Evolutionary conservation across 768 basidiomycete genomes (phyloP), one percentile per base, ranked within the genome.

Genomic region (Xerocomus spinulosus): DNA sequence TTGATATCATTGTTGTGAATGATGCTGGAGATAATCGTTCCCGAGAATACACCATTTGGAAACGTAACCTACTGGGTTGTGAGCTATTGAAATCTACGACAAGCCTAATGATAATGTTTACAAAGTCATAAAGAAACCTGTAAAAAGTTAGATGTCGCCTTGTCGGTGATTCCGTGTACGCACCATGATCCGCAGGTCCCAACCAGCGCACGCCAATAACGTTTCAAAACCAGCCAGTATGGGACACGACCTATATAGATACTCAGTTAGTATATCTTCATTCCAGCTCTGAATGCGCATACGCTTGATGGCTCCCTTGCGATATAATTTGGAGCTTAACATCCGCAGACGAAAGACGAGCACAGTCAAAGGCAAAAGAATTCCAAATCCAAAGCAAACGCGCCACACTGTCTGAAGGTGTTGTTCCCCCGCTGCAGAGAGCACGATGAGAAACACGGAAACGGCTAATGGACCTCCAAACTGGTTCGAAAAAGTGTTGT

Each of bases 101-200:
- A 43, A 6, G 15, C n/a, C 23, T 14, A 23, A 37, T 39, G 1
- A 20, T 9, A 35, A 32, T 44, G 35, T 60, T 51, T 54, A 77
- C 79, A 49, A 85, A 85, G 64, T 86, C 85, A 55, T 86, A 85
- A 34, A 85, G 70, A 66, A 83, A 83, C 82, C 81, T 82, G 42
- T 18, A 2, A 29, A 42, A 41, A 41, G 37, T 59, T 32, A 55
- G 47, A 44, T 28, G 23, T 32, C 9, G 21, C 20, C 4, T 1
- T 20, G 24, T 18, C n/a, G 39, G 43, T 9, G 10, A 10, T 32
- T 37, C 25, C 18, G 21, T 36, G 18, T 44, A 43, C 52, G 21
- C 40, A 81, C 85, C 85, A 88, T 36, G 85, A 82, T 14, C 83
- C 84, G 49, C 78, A 81, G 5, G 84, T 89, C 9, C 87, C 87